phyloP scores from a whole-genome alignment of 2,329 filamentous ascomycete genomes.

The Shiraia bambusicola region DNA sequence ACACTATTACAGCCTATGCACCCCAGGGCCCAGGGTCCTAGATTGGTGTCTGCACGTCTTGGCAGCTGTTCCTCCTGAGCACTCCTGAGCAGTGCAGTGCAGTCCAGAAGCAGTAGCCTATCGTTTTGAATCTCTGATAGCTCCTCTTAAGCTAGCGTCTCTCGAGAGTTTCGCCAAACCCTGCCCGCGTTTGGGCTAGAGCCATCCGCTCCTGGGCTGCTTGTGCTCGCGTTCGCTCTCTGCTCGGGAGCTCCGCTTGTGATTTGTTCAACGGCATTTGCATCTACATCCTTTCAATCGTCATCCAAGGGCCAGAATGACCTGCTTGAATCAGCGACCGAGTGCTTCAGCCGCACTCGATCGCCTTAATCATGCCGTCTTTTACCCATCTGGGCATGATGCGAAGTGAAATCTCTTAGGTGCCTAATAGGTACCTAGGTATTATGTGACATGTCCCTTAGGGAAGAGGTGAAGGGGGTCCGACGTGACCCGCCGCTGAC shows the following conservation, averaged over 20 bases:
- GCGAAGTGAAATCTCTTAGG: no score
- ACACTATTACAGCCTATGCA: slow-evolving; percentile 26
- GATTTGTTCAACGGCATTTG: slow-evolving; percentile 13
- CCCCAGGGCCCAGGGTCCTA: slow-evolving; percentile 35
- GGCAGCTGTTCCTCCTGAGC: slow-evolving; percentile 32
- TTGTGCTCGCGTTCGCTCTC: slow-evolving; percentile 26
- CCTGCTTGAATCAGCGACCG: not conserved
- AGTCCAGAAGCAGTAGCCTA: slow-evolving; percentile 27
- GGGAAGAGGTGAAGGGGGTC: not conserved
- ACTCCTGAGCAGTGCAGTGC: slow-evolving; percentile 19
- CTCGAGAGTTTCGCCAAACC: slow-evolving; percentile 31
- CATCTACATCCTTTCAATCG: slow-evolving; percentile 6
- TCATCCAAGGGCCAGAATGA: slow-evolving; percentile 5
- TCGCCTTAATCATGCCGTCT: not conserved
- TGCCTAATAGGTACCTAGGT: no score
- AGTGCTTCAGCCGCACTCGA: slow-evolving; percentile 2
- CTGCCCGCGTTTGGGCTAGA: slow-evolving; percentile 31
- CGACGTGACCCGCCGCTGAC: no score
- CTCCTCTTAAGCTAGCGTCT: slow-evolving; percentile 18
- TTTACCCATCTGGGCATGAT: no score
- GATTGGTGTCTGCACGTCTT: slow-evolving; percentile 22
- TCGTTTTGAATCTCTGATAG: slow-evolving; percentile 22
- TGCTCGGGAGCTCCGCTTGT: slow-evolving; percentile 12
- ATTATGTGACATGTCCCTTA: no score
- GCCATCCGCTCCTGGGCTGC: slow-evolving; percentile 22